Evolutionary conservation across 2,329 filamentous ascomycete species (phyloP).

Genomic region (Chaetomium olivaceum): DNA sequence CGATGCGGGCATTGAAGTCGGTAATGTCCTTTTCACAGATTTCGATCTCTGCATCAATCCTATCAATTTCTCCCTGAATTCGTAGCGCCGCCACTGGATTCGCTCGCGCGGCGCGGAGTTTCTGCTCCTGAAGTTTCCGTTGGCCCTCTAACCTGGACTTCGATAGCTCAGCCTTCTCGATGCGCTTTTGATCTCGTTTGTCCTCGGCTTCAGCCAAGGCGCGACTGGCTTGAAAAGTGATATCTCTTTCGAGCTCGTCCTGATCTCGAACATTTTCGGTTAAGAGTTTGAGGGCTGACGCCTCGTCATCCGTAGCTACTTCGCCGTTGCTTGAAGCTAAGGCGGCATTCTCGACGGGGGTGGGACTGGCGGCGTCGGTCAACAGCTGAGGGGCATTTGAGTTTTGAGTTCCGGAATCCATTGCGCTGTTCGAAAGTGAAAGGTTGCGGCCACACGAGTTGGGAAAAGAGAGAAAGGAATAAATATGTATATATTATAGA

Average conservation of each 20-base stretch:
- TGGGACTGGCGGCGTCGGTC: neutral
- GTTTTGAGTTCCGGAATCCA: neutral
- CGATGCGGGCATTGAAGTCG: conserved; percentile 80
- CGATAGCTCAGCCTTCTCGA: conserved; percentile 57
- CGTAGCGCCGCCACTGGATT: conserved; percentile 57
- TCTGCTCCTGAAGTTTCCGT: conserved; percentile 56
- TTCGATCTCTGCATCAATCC: conserved; percentile 64
- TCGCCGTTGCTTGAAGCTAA: neutral
- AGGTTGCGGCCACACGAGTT: neutral
- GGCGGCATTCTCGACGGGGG: neutral
- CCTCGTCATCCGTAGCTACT: conserved; percentile 49
- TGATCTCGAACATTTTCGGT: conserved; percentile 77
- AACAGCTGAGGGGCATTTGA: neutral
- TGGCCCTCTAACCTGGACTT: conserved; percentile 64
- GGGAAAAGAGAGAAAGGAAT: neutral
- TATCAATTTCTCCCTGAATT: conserved; percentile 64
- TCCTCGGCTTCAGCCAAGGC: conserved; percentile 63
- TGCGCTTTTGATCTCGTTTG: conserved; percentile 62
- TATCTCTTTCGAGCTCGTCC: conserved; percentile 86
- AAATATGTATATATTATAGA: neutral
- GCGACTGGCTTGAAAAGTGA: conserved; percentile 63
- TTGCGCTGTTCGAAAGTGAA: neutral
- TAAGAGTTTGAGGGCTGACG: conserved; percentile 60
- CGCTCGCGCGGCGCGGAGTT: conserved; percentile 45
- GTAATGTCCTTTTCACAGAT: conserved; percentile 70